These are phyloP conservation scores for Cryptococcus floricola DNA, from an alignment of 1,284 basidiomycete genomes.

Conservation along the genomic window DNA sequence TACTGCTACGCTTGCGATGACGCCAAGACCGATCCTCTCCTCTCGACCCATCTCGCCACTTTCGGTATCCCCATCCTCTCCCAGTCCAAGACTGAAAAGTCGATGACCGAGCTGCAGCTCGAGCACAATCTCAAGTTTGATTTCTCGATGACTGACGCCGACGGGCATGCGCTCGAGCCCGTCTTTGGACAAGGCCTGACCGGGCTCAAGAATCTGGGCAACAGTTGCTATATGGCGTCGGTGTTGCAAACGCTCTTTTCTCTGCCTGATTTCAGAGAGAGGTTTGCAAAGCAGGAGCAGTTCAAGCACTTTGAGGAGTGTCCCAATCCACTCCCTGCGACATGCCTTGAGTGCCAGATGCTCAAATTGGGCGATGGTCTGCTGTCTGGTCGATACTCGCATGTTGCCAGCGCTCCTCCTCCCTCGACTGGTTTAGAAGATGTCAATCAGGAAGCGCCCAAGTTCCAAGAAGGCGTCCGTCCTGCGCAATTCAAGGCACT, in stretches of 20 bases:
- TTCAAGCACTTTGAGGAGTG: constrained; percentile 64
- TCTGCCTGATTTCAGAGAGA: constrained; percentile 68
- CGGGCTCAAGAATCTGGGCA: constrained; percentile 88
- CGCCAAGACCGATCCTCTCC: constrained; percentile 71
- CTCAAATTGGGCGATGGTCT: constrained; percentile 89
- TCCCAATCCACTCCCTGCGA: constrained; percentile 65
- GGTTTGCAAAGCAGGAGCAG: constrained; percentile 61
- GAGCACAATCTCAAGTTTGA: constrained; percentile 95
- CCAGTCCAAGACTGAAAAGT: constrained; percentile 92
- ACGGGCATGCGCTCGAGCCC: constrained; percentile 81
- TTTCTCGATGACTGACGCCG: constrained; percentile 87
- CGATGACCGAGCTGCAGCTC: constrained; percentile 95
- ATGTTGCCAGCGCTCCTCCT: constrained; percentile 53
- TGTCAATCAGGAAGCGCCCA: constrained; percentile 25
- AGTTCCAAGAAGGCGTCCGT: constrained; percentile 80
- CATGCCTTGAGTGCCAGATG: constrained; percentile 93
- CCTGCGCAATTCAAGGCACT: constrained; percentile 84
- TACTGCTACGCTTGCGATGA: constrained; percentile 95
- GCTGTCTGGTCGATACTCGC: constrained; percentile 84
- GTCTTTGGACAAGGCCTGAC: constrained; percentile 85
- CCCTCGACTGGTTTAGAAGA: constrained; percentile 35
- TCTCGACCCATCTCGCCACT: constrained; percentile 68
- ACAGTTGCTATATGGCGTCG: constrained; percentile 97
- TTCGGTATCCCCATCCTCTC: constrained; percentile 85
- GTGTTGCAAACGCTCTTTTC: constrained; percentile 85